Conservation (phyloP, 2,329 filamentous ascomycete genomes). For the Capronia americana region DNA sequence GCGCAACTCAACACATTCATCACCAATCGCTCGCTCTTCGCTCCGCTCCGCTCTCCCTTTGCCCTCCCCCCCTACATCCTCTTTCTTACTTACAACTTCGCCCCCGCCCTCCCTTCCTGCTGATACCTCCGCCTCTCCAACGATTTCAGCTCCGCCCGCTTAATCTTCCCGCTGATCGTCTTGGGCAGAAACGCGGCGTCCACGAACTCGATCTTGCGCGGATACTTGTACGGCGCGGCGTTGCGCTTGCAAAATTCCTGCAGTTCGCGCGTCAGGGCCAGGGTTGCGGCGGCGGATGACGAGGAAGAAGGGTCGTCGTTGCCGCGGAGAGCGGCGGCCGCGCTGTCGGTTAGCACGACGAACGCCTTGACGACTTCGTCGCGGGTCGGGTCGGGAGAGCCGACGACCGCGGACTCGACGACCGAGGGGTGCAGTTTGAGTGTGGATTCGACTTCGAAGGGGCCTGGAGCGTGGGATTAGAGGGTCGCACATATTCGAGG, state of each 20-base stretch:
- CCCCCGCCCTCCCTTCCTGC: slow-evolving; percentile 7
- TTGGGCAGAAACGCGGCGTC: slow-evolving; percentile 48
- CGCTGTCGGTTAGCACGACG: slow-evolving; percentile 44
- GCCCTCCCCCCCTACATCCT: too few species aligned
- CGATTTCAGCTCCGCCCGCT: slow-evolving; percentile 47
- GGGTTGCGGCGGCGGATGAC: background rate
- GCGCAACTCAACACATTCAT: too few species aligned
- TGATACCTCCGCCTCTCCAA: slow-evolving; percentile 45
- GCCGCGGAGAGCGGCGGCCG: background rate
- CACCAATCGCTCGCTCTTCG: too few species aligned
- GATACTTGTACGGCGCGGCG: slow-evolving; percentile 53
- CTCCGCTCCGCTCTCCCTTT: too few species aligned
- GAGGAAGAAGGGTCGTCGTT: slow-evolving; percentile 13
- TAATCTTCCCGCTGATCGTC: slow-evolving; percentile 50
- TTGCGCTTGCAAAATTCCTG: slow-evolving; percentile 51
- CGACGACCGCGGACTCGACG: slow-evolving; percentile 50
- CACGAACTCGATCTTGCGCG: slow-evolving; percentile 50
- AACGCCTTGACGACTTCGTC: slow-evolving; percentile 53
- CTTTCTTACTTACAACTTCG: slow-evolving; percentile 27
- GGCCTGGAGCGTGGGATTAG: slow-evolving; percentile 38
- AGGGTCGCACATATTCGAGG: too few species aligned
- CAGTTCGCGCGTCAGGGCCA: slow-evolving; percentile 44
- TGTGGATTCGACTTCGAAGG: slow-evolving; percentile 52
- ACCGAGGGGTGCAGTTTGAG: slow-evolving; percentile 50
- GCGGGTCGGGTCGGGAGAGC: slow-evolving; percentile 47